phyloP scores from a whole-genome alignment of 139 green algal genomes.

The Chlorella ohadii region DNA sequence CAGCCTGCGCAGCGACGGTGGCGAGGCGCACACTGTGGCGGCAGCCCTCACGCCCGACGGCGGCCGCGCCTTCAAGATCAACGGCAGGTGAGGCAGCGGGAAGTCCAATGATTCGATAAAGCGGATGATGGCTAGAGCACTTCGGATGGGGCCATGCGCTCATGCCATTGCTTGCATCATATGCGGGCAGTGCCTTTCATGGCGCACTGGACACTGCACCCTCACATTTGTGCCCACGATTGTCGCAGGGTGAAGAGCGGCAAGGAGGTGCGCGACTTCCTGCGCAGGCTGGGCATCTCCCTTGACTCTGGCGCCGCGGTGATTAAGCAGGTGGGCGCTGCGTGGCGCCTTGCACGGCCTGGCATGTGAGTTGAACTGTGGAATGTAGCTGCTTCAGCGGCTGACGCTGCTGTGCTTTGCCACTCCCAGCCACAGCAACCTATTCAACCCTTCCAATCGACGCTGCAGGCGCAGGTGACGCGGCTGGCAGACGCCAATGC shows the following conservation, averaged over 20 bases:
- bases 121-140: no score
- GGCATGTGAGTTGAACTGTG: no score
- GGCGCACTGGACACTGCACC: no score
- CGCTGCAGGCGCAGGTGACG: conserved; percentile 20
- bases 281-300: conserved; percentile 36
- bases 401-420: no score
- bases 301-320: conserved; percentile 39
- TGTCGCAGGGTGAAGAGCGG: background rate
- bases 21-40: conserved; percentile 30
- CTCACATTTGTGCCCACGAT: no score
- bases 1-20: background rate
- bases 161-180: no score
- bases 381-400: no score
- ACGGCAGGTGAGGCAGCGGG: conserved; percentile 27
- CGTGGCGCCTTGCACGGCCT: background rate
- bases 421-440: no score
- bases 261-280: conserved; percentile 45
- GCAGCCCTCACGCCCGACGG: conserved; percentile 52
- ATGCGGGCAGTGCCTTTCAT: no score
- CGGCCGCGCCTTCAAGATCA: conserved; percentile 44
- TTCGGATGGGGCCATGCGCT: no score
- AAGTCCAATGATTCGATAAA: no score
- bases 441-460: no score
- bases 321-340: conserved; percentile 58
- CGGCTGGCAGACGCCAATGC: conserved; percentile 5